phyloP scores from a whole-genome alignment of 768 basidiomycete genomes.

The Ephemerocybe angulata region DNA sequence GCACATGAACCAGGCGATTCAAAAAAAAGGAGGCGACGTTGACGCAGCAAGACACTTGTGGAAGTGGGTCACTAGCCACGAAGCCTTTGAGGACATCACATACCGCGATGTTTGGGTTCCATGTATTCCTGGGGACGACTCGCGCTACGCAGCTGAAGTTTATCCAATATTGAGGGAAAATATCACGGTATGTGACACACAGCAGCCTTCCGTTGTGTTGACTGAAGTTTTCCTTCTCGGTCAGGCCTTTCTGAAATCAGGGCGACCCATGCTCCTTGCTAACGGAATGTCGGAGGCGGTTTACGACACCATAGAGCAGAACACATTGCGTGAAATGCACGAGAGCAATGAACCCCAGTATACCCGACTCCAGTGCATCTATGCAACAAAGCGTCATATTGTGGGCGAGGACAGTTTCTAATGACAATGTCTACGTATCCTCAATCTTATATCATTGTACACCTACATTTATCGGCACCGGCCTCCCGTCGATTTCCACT shows the following conservation, averaged over 20 bases:
- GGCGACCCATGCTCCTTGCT: conserved; percentile 64
- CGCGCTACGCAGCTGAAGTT: conserved; percentile 21
- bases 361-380: conserved; percentile 57
- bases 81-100: conserved; percentile 55
- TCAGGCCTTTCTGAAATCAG: conserved; percentile 64
- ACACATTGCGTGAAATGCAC: conserved; percentile 49
- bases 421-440: no score
- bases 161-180: conserved; percentile 57
- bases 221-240: conserved; percentile 23
- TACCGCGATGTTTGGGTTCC: conserved; percentile 63
- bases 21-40: conserved; percentile 22
- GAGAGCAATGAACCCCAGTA: conserved; percentile 45
- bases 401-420: no score
- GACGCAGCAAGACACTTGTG: conserved; percentile 40
- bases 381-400: conserved; percentile 40
- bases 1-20: conserved; percentile 50
- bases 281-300: conserved; percentile 53
- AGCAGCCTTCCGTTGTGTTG: not conserved
- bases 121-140: conserved; percentile 47
- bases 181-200: conserved; percentile 39
- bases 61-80: conserved; percentile 53
- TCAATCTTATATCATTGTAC: no score
- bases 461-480: no score
- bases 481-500: no score
- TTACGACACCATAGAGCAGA: conserved; percentile 55